Conservation (phyloP, 2,329 filamentous ascomycete genomes). For the Zymoseptoria passerinii region DNA sequence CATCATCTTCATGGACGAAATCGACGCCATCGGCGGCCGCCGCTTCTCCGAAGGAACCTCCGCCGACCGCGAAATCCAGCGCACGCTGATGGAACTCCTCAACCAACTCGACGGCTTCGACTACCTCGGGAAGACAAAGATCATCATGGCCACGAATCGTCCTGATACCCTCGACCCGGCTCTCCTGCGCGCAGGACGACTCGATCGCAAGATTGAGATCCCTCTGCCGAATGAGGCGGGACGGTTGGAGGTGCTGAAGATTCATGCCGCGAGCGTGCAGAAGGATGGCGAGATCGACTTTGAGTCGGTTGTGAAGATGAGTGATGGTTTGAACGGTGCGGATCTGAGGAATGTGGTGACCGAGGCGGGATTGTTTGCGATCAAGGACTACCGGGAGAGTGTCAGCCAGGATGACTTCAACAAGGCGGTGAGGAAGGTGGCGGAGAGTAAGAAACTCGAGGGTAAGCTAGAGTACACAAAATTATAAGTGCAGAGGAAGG, state of each 20-base stretch:
- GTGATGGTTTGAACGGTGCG: constrained; percentile 92
- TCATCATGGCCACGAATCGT: constrained; percentile 99
- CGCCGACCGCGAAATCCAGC: constrained; percentile 94
- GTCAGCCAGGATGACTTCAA: constrained; percentile 99
- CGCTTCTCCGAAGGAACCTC: constrained; percentile 96
- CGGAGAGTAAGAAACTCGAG: constrained; percentile 95
- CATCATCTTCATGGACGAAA: constrained; percentile 99
- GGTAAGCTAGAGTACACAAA: constrained; percentile 98
- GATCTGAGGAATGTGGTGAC: constrained; percentile 97
- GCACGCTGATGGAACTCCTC: constrained; percentile 95
- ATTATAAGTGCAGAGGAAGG: constrained; percentile 46
- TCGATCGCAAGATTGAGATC: constrained; percentile 98
- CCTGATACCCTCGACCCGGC: constrained; percentile 94
- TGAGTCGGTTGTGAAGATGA: constrained; percentile 99
- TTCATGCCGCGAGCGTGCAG: constrained; percentile 78
- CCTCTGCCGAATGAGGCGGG: constrained; percentile 95
- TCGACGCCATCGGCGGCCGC: constrained; percentile 94
- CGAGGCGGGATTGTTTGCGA: constrained; percentile 92
- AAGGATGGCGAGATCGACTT: constrained; percentile 95
- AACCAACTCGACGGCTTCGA: constrained; percentile 99
- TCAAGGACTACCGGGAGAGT: constrained; percentile 94
- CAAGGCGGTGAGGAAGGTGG: constrained; percentile 95
- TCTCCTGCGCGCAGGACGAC: constrained; percentile 78
- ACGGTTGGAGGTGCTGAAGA: constrained; percentile 94
- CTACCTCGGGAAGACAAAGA: constrained; percentile 98